Evolutionary conservation across 371 early-diverging fungal genomes (phyloP).

Genomic region (Apophysomyces ossiformis): DNA sequence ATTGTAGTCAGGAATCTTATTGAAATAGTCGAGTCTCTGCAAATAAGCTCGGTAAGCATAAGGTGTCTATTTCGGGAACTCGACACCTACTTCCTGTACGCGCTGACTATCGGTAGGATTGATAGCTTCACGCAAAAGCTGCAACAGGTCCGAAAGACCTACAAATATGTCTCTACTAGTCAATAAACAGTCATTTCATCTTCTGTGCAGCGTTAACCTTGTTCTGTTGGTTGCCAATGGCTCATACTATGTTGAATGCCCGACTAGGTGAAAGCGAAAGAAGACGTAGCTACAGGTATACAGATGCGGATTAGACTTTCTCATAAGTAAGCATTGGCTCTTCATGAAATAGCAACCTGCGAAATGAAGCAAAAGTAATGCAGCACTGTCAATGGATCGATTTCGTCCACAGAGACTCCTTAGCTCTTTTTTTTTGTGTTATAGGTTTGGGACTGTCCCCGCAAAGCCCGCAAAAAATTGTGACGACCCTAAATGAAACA

Average conservation of each 20-base stretch:
- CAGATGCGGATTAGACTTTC: neutral
- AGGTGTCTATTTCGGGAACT: slow-evolving; percentile 29
- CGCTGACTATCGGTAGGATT: slow-evolving; percentile 18
- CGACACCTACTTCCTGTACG: slow-evolving; percentile 9
- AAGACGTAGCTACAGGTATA: neutral
- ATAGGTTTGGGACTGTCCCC: too few relatives aligned
- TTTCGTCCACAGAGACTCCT: slow-evolving; percentile 3
- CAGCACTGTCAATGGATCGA: neutral
- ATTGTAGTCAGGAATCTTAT: slow-evolving; percentile 77
- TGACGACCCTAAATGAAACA: too few relatives aligned
- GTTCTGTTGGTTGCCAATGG: slow-evolving; percentile 16
- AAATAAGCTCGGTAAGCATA: neutral
- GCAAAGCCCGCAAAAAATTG: too few relatives aligned
- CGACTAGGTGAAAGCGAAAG: neutral
- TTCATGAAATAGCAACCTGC: neutral
- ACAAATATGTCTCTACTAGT: neutral
- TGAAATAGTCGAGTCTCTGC: slow-evolving; percentile 76
- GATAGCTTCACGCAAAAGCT: slow-evolving; percentile 20
- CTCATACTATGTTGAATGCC: slow-evolving; percentile 4
- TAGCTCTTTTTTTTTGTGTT: neutral
- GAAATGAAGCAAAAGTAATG: neutral
- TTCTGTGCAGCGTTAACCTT: neutral
- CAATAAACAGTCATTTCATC: neutral
- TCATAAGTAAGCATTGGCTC: neutral
- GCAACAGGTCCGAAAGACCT: slow-evolving; percentile 24